Conservation (phyloP, 2,329 filamentous ascomycete species). For the Colletotrichum kahawae region DNA sequence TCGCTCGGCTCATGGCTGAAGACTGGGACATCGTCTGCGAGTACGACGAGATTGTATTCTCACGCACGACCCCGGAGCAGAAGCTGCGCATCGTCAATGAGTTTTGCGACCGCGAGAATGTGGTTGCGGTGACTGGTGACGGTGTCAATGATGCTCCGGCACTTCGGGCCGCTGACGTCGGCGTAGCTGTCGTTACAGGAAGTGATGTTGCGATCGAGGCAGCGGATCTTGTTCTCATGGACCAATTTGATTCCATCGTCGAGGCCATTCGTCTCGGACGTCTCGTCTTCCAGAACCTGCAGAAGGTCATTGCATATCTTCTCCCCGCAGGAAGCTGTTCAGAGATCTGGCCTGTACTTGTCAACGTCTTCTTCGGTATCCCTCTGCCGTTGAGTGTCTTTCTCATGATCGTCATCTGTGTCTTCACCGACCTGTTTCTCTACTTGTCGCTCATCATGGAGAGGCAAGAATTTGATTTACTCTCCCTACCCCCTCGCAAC, state of each 20-base stretch:
- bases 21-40: not conserved
- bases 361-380: not conserved
- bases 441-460: not conserved
- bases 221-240: not conserved
- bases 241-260: not conserved
- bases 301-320: not conserved
- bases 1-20: not conserved
- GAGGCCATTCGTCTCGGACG: not conserved
- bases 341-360: not conserved
- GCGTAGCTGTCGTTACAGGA: not conserved
- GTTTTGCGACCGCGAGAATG: constrained; percentile 41
- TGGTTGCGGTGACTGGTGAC: constrained; percentile 77
- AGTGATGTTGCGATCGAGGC: not conserved
- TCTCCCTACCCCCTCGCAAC: rapidly evolving
- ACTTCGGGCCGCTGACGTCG: not conserved
- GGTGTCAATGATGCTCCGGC: not conserved
- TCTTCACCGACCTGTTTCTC: not conserved
- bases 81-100: constrained; percentile 76
- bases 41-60: not conserved
- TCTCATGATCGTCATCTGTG: not conserved
- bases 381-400: not conserved
- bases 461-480: not conserved
- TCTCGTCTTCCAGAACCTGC: not conserved
- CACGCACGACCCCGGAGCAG: constrained; percentile 69
- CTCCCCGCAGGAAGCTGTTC: not conserved